Base-by-base conservation (phyloP, 2,329 filamentous ascomycete genomes). In the Xylariaceae sp. region DNA sequence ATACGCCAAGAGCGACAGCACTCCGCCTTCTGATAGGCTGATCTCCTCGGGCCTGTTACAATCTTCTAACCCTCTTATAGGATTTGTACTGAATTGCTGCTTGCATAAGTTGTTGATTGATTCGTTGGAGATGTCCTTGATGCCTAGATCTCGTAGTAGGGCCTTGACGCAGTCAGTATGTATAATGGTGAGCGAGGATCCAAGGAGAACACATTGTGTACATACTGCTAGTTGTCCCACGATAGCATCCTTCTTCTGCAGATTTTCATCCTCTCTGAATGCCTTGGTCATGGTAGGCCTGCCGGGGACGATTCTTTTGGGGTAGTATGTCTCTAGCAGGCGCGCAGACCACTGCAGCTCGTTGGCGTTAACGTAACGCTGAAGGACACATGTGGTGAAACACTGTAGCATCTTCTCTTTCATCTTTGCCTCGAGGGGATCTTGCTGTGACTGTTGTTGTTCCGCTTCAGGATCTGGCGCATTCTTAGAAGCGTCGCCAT, bases 311-410 rank as follows among this genome's bases (percentile, higher is more conserved):
- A 82, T 74, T 60, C 76, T 82, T 48, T 81, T 76, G 0, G 87
- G 87, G 45, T 81, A 75, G 55, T 84, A 81, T 51, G 78, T 83
- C 67, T 92, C 88, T 54, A 87, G 75, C 48, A 90, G 66, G 44
- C 88, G 72, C 12, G 78, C 71, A 2, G 82, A 76, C 83, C 82
- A 86, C 41, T 80, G 76, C 65, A 86, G 66, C 19, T 73, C 71
- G 56, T 83, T 78, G 6, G 69, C 72, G 56, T 83, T 82, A 53
- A 89, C 77, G 57, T 89, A 92, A 41, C 85, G 80, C 63, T 91
- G 87, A 11, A 91, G 69, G 15, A 91, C 71, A 62, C 88, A 87
- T 0, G 86, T 89, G n/a, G 89, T 75, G 65, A 94, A 91, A 1
- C 85, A 83, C 62, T 89, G 85, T 19, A 92, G 69, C 14, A 92